These are phyloP conservation scores for Saccharomyces hybrid DNA, from an alignment of 1,139 yeast genomes.

Conservation along the genomic window DNA sequence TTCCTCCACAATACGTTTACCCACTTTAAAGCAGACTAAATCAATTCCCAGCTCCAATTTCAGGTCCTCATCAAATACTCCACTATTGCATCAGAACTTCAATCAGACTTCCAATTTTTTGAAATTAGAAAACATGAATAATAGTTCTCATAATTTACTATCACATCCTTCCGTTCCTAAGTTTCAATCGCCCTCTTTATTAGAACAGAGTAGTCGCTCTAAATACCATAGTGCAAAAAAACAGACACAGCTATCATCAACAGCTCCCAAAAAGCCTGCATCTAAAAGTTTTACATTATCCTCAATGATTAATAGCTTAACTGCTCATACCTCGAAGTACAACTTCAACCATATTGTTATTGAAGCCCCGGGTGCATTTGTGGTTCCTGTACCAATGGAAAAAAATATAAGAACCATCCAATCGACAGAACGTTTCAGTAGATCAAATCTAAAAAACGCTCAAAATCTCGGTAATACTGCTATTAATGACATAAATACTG, in stretches of 20 bases:
- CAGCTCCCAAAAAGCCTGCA: constrained; percentile 10
- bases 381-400: constrained; percentile 26
- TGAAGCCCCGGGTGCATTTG: constrained; percentile 26
- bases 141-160: not conserved
- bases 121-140: not conserved
- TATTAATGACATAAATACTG: not conserved
- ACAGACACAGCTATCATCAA: constrained; percentile 16
- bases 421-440: constrained; percentile 27
- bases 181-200: not conserved
- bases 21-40: constrained; percentile 16
- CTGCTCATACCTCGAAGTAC: constrained; percentile 24
- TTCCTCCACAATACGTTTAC: constrained; percentile 17
- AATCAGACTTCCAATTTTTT: constrained; percentile 2
- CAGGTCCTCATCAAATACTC: constrained; percentile 4
- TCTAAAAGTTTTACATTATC: not conserved
- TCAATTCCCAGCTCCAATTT: constrained; percentile 5
- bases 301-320: constrained; percentile 15
- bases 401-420: constrained; percentile 28
- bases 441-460: constrained; percentile 16
- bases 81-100: constrained; percentile 5
- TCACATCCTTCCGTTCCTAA: not conserved
- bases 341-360: constrained; percentile 20
- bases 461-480: not conserved
- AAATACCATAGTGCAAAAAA: constrained; percentile 11
- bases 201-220: not conserved